These are phyloP conservation scores for Obelidium mucronatum DNA, from an alignment of 192 early-diverging fungal species.

Conservation along the genomic window DNA sequence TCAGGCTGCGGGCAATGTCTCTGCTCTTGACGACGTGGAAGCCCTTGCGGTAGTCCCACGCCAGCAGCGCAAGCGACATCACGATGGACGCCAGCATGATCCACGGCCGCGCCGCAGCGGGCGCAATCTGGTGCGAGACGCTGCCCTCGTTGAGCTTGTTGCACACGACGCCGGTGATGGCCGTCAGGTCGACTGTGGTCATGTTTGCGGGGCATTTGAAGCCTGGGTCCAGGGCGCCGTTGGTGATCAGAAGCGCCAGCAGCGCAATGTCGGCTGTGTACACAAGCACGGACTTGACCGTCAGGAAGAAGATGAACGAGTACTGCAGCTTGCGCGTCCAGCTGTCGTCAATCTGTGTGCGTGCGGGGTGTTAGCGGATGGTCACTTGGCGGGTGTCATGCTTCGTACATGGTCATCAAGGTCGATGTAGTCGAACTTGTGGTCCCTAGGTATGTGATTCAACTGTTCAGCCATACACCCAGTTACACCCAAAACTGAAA, in stretches of 20 bases:
- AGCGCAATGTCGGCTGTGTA: constrained; percentile 85
- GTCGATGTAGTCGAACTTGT: constrained; percentile 90
- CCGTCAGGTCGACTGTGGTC: not conserved
- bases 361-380: not conserved
- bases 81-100: constrained; percentile 69
- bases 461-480: too few species aligned
- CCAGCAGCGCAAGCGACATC: constrained; percentile 72
- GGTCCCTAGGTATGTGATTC: constrained; percentile 60
- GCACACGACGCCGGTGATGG: not conserved
- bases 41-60: constrained; percentile 75
- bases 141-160: constrained; percentile 4
- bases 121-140: constrained; percentile 14
- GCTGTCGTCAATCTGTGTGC: constrained; percentile 10
- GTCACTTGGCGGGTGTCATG: too few species aligned
- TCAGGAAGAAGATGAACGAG: constrained; percentile 63
- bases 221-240: not conserved
- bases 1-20: constrained; percentile 82
- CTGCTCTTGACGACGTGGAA: constrained; percentile 63
- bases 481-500: too few species aligned
- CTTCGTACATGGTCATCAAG: constrained; percentile 77
- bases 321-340: constrained; percentile 55
- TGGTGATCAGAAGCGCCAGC: constrained; percentile 66
- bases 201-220: not conserved
- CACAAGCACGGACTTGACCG: constrained; percentile 75
- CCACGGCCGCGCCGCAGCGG: constrained; percentile 37